Evolutionary conservation across 2,329 filamentous ascomycete genomes (phyloP).

Genomic region (Ceratocystis papillata): DNA sequence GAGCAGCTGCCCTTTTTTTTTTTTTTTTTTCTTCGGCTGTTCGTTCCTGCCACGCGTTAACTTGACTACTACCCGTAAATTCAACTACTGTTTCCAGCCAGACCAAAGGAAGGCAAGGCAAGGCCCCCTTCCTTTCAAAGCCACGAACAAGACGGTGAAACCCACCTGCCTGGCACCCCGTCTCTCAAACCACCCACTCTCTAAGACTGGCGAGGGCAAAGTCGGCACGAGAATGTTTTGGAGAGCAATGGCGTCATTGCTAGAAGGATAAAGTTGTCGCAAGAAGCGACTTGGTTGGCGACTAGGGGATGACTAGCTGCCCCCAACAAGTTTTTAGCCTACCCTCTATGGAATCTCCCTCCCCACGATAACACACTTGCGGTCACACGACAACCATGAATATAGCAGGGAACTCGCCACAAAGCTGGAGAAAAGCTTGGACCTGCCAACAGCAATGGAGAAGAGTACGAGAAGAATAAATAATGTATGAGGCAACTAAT

Average conservation of each 20-base stretch:
- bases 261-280: too few relatives aligned
- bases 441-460: background rate
- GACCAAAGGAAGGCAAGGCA: background rate
- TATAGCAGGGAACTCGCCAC: background rate
- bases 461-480: background rate
- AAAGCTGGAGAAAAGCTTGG: constrained; percentile 6
- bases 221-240: too few relatives aligned
- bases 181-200: background rate
- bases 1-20: background rate
- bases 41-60: constrained; percentile 6
- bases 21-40: background rate
- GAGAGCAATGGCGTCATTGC: too few relatives aligned
- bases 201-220: too few relatives aligned
- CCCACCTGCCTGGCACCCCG: background rate
- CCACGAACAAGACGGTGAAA: background rate
- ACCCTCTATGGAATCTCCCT: background rate
- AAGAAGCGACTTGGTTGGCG: too few relatives aligned
- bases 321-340: too few relatives aligned
- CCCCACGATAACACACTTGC: background rate
- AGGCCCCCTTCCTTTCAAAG: background rate
- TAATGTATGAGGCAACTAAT: background rate
- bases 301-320: too few relatives aligned
- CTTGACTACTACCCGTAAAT: background rate
- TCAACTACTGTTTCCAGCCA: background rate
- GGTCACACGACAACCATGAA: background rate